phyloP scores from a whole-genome alignment of 495 filamentous ascomycete species.

The Glutinoglossum americanum region DNA sequence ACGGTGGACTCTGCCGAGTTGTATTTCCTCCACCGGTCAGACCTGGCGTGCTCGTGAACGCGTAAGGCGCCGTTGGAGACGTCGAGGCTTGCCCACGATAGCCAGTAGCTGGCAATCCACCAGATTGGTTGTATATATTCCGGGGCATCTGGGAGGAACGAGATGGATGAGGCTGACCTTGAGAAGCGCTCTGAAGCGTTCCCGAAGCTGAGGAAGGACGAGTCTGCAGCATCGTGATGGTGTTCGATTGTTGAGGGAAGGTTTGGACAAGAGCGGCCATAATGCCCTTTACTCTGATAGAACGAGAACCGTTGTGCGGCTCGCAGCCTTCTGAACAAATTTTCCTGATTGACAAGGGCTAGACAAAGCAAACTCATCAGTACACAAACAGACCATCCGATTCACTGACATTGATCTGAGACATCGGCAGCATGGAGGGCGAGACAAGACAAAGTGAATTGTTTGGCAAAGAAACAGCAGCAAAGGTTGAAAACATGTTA shows the following conservation, averaged over 20 bases:
- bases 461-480: not conserved
- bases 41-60: conserved; percentile 57
- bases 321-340: not conserved
- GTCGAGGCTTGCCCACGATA: conserved; percentile 46
- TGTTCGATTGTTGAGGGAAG: conserved; percentile 61
- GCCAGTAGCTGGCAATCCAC: conserved; percentile 27
- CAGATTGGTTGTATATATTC: conserved; percentile 37
- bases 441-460: not conserved
- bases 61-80: conserved; percentile 62
- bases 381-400: not conserved
- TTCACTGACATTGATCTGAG: not conserved
- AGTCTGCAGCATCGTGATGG: conserved; percentile 65
- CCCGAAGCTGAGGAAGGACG: conserved; percentile 52
- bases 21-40: conserved; percentile 18
- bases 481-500: not conserved
- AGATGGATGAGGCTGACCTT: conserved; percentile 26
- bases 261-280: conserved; percentile 90
- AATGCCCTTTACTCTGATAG: conserved; percentile 10
- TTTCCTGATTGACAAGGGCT: not conserved
- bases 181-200: conserved; percentile 30
- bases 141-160: conserved; percentile 35
- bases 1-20: not conserved
- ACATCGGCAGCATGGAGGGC: not conserved
- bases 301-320: not conserved
- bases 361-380: not conserved